Conservation (phyloP, 2,329 filamentous ascomycete genomes). For the Penicillium brevicompactum region DNA sequence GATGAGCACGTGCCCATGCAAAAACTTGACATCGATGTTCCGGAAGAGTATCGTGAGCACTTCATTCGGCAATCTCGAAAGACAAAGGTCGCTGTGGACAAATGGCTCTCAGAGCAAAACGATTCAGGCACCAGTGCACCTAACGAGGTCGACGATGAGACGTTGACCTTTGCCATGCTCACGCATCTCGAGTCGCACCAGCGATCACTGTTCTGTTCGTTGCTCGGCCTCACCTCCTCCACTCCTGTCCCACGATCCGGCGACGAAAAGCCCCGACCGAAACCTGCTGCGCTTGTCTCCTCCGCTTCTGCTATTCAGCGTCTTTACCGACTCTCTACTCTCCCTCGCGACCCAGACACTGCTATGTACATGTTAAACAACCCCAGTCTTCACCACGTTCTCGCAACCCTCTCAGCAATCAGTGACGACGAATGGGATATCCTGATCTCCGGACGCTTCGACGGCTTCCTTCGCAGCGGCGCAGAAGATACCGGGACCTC, state of each 20-base stretch:
- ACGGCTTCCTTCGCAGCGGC: conserved; percentile 93
- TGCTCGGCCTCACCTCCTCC: conserved; percentile 64
- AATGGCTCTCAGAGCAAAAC: conserved; percentile 81
- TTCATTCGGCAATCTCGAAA: conserved; percentile 91
- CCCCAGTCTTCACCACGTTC: conserved; percentile 76
- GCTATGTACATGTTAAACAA: conserved; percentile 86
- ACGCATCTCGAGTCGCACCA: conserved; percentile 79
- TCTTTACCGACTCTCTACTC: conserved; percentile 72
- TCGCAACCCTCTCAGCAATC: conserved; percentile 84
- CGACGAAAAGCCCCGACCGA: conserved; percentile 67
- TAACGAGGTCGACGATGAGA: conserved; percentile 91
- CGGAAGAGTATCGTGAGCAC: conserved; percentile 88
- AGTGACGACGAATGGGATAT: conserved; percentile 96
- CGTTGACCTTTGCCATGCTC: conserved; percentile 87
- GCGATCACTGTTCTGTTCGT: conserved; percentile 77
- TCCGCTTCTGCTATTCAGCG: conserved; percentile 79
- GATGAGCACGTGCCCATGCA: conserved; percentile 62
- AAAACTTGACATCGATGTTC: conserved; percentile 91
- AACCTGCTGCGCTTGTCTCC: conserved; percentile 74
- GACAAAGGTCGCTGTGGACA: conserved; percentile 86
- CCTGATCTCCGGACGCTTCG: conserved; percentile 87
- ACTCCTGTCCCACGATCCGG: conserved; percentile 60
- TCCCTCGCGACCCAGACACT: conserved; percentile 81
- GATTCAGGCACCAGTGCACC: conserved; percentile 74
- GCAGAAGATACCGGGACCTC: conserved; percentile 61